A percentile compares a stretch with the other conserved stretches of the same genome.
These are phyloP conservation scores for Tricholoma hemisulphureum DNA, from an alignment of 768 basidiomycete species.

Conservation along the genomic window DNA sequence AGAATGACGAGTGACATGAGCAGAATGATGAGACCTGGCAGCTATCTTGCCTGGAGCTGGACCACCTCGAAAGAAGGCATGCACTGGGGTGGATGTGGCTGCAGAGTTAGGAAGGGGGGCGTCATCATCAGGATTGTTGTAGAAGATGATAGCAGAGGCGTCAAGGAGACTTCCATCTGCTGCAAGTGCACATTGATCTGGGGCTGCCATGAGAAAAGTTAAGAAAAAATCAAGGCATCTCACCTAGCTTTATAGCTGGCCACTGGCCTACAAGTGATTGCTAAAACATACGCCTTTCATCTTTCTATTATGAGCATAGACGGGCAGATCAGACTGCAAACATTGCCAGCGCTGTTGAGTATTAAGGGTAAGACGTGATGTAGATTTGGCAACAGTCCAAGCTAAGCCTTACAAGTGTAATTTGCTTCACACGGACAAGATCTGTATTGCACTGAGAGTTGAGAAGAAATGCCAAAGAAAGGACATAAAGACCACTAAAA, in stretches of 20 bases:
- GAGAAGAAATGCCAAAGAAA: neutral
- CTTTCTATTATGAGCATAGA: neutral
- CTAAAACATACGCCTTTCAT: neutral
- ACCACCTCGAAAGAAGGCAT: neutral
- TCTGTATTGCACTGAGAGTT: no score
- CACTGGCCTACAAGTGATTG: neutral
- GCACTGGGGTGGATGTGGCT: neutral
- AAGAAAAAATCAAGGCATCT: neutral
- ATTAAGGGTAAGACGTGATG: no score
- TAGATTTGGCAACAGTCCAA: no score
- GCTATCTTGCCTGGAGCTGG: neutral
- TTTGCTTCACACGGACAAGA: no score
- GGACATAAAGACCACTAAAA: neutral
- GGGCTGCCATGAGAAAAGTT: neutral
- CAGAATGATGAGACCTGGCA: neutral
- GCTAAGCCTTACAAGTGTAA: no score
- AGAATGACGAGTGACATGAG: neutral
- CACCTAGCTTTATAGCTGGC: neutral
- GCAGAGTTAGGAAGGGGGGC: no score
- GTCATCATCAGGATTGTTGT: no score
- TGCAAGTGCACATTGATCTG: neutral
- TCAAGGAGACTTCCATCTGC: no score
- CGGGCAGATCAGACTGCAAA: neutral
- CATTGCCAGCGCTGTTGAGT: neutral
- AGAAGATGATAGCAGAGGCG: no score